phyloP scores from a whole-genome alignment of 306 rosid species.

The Glycine latifolia region DNA sequence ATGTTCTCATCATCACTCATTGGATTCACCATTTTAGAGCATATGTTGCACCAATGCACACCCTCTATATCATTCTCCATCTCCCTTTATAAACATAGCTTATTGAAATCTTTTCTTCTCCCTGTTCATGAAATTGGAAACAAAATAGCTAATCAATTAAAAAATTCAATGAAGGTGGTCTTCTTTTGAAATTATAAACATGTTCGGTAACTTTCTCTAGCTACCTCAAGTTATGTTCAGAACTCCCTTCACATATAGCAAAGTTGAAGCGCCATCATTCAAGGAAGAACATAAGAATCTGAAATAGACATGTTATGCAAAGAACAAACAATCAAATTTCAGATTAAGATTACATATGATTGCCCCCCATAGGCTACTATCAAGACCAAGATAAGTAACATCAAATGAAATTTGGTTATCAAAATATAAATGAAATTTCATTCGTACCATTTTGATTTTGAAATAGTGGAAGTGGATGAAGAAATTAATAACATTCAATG shows the following conservation, averaged over 20 bases:
- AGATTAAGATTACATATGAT: background rate
- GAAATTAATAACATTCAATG: background rate
- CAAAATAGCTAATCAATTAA: conserved; percentile 32
- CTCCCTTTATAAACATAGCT: background rate
- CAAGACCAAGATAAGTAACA: background rate
- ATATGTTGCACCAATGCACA: conserved; percentile 54
- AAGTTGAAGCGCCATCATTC: conserved; percentile 18
- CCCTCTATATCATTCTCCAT: conserved; percentile 54
- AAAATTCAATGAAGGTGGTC: conserved; percentile 7
- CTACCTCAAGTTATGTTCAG: background rate
- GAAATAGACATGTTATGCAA: conserved; percentile 34
- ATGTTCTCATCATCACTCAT: conserved; percentile 45
- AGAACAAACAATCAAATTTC: conserved; percentile 18
- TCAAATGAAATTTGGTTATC: conserved; percentile 10
- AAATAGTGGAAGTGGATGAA: conserved; percentile 9
- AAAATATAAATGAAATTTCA: background rate
- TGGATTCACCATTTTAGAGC: conserved; percentile 57
- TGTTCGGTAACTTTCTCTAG: too few relatives aligned
- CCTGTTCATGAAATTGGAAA: background rate
- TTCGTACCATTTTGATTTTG: conserved; percentile 39
- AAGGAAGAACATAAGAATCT: conserved; percentile 35
- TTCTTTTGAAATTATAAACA: conserved; percentile 16
- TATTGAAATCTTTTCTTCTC: too few relatives aligned
- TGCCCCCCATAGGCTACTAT: background rate
- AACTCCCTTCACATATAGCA: background rate